phyloP scores from a whole-genome alignment of 108 stramenopile genomes.

The Stephanodiscus triporus region DNA sequence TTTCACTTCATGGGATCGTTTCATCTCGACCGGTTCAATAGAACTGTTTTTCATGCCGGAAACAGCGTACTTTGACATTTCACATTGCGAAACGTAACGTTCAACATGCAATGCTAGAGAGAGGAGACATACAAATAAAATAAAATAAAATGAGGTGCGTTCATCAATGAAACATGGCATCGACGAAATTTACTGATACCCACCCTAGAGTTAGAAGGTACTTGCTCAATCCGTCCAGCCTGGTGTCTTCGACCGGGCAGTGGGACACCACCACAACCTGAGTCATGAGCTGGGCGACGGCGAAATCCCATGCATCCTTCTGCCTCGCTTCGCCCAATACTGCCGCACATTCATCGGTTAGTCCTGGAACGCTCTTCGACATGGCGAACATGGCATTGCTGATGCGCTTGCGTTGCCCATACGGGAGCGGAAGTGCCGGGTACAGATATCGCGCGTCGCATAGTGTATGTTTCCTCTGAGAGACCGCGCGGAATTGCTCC shows the following conservation, averaged over 20 bases:
- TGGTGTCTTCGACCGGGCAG: constrained; percentile 68
- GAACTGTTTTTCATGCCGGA: neutral
- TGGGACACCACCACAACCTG: constrained; percentile 82
- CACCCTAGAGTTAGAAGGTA: constrained; percentile 73
- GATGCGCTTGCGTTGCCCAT: constrained; percentile 80
- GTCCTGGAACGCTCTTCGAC: constrained; percentile 72
- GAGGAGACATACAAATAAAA: no score
- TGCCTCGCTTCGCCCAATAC: constrained; percentile 78
- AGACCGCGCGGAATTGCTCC: constrained; percentile 73
- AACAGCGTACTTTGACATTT: neutral
- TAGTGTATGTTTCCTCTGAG: constrained; percentile 38
- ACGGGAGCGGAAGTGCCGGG: constrained; percentile 77
- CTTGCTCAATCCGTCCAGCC: constrained; percentile 81
- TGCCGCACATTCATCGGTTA: constrained; percentile 82
- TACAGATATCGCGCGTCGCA: constrained; percentile 53
- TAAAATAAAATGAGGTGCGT: no score
- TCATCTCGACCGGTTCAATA: no score
- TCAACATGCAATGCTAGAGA: constrained; percentile 11
- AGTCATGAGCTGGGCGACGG: constrained; percentile 87
- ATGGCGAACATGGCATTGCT: constrained; percentile 83
- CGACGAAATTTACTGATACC: neutral
- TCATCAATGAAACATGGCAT: no score
- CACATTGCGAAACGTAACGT: neutral
- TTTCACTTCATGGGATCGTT: neutral
- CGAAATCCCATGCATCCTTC: constrained; percentile 84